phyloP scores from a whole-genome alignment of 1,284 basidiomycete genomes.

The Trichosporon ovoides region DNA sequence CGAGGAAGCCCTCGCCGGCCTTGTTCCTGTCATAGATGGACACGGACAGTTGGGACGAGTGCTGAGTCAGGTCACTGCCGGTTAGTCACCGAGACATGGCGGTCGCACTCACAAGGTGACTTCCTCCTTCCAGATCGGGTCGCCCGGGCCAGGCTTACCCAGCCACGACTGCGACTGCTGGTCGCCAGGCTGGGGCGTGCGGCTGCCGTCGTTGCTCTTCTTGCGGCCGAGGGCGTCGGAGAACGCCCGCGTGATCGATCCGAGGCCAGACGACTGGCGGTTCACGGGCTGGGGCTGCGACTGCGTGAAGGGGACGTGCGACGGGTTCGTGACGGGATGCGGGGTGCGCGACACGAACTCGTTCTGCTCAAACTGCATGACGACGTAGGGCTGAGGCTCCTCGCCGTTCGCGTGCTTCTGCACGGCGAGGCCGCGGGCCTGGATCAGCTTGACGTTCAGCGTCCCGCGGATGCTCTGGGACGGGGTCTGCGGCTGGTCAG shows the following conservation, averaged over 20 bases:
- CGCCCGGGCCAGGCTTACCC: constrained; percentile 54
- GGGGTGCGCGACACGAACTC: constrained; percentile 95
- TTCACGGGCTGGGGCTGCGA: constrained; percentile 37
- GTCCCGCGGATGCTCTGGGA: constrained; percentile 54
- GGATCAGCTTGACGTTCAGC: constrained; percentile 92
- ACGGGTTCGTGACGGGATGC: constrained; percentile 33
- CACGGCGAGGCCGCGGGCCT: constrained; percentile 79
- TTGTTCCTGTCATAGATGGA: constrained; percentile 88
- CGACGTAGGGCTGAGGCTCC: constrained; percentile 74
- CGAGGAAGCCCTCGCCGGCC: constrained; percentile 81
- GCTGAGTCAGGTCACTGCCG: constrained; percentile 86
- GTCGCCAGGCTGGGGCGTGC: constrained; percentile 44
- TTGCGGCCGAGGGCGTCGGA: constrained; percentile 51
- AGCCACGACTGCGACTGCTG: constrained; percentile 26
- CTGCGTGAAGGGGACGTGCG: constrained; percentile 42
- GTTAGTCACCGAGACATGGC: neutral
- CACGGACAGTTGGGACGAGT: constrained; percentile 76
- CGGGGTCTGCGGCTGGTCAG: constrained; percentile 3
- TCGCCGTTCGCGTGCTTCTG: constrained; percentile 55
- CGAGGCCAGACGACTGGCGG: constrained; percentile 50
- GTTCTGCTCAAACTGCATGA: constrained; percentile 98
- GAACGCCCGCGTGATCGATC: constrained; percentile 58
- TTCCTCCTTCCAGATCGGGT: constrained; percentile 98
- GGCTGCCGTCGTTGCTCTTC: constrained; percentile 43
- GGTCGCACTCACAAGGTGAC: constrained; percentile 76